These are phyloP conservation scores for Cornus controversa DNA, from an alignment of 148 eudicot genomes.

Conservation along the genomic window DNA sequence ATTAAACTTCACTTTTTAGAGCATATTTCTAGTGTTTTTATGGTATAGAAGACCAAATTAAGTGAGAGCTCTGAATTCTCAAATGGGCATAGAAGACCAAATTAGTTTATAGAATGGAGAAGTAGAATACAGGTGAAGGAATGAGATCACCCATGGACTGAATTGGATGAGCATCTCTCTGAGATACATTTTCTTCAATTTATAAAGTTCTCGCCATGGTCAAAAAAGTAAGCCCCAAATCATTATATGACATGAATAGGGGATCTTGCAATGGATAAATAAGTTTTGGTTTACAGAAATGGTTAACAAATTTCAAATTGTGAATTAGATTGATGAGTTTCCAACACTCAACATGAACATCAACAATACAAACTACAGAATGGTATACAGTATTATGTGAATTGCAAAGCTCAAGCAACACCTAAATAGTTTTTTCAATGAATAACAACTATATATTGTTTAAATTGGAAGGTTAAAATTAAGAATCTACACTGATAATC, in stretches of 20 bases:
- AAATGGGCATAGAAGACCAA: too few species aligned
- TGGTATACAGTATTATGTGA: neutral
- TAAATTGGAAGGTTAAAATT: neutral
- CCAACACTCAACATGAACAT: neutral
- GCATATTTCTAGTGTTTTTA: too few species aligned
- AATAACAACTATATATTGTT: neutral
- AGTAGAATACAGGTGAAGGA: neutral
- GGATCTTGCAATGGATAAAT: neutral
- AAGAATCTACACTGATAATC: neutral
- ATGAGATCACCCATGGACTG: neutral
- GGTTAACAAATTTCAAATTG: neutral
- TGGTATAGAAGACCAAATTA: too few species aligned
- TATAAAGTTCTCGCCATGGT: too few species aligned
- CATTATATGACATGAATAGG: neutral
- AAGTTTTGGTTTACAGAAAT: neutral
- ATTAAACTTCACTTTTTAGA: too few species aligned
- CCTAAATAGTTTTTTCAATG: too few species aligned
- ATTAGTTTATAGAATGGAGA: too few species aligned
- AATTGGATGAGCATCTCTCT: neutral
- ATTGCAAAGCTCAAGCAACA: neutral
- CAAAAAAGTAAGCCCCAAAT: neutral
- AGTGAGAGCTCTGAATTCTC: too few species aligned
- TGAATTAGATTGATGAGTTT: neutral
- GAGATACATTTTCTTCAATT: neutral
- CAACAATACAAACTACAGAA: neutral